Conservation (phyloP, 2,329 filamentous ascomycete species). For the Penicillium italicum region DNA sequence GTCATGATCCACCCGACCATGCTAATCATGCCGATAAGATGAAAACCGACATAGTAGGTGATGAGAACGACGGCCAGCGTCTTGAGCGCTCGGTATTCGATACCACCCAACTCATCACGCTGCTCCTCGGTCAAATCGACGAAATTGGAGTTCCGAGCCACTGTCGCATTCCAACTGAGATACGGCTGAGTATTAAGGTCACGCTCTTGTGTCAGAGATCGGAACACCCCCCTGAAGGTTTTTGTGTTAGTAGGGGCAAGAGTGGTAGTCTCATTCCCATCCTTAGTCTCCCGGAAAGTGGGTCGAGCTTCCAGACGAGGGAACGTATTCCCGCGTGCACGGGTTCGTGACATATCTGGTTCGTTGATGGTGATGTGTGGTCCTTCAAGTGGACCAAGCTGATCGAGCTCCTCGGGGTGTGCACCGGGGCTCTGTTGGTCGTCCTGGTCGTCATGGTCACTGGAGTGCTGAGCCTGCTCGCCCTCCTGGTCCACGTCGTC, state of each 20-base stretch:
- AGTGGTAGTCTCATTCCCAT: conserved; percentile 26
- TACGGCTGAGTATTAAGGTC: conserved; percentile 68
- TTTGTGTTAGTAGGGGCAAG: conserved; percentile 26
- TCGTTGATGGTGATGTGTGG: conserved; percentile 50
- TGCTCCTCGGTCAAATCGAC: conserved; percentile 84
- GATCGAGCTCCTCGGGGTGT: conserved; percentile 21
- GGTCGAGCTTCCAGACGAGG: conserved; percentile 39
- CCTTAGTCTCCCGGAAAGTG: conserved; percentile 32
- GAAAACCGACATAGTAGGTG: conserved; percentile 79
- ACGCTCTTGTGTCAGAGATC: conserved; percentile 38
- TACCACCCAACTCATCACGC: conserved; percentile 89
- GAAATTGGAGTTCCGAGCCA: conserved; percentile 90
- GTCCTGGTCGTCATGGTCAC: conserved; percentile 22
- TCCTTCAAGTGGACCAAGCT: conserved; percentile 28
- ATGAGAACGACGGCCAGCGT: conserved; percentile 75
- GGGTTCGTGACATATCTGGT: conserved; percentile 37
- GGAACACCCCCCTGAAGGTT: conserved; percentile 33
- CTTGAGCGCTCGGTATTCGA: conserved; percentile 91
- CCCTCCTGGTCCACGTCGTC: conserved; percentile 42
- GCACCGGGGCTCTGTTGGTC: neutral
- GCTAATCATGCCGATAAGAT: conserved; percentile 68
- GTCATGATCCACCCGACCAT: conserved; percentile 77
- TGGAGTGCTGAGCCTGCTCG: conserved; percentile 20
- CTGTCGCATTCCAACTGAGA: conserved; percentile 87
- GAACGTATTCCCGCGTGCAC: conserved; percentile 37